Evolutionary conservation across 192 early-diverging fungal species (phyloP), one percentile per base, ranked within the genome.

Genomic region (Helicostylum pulchrum): DNA sequence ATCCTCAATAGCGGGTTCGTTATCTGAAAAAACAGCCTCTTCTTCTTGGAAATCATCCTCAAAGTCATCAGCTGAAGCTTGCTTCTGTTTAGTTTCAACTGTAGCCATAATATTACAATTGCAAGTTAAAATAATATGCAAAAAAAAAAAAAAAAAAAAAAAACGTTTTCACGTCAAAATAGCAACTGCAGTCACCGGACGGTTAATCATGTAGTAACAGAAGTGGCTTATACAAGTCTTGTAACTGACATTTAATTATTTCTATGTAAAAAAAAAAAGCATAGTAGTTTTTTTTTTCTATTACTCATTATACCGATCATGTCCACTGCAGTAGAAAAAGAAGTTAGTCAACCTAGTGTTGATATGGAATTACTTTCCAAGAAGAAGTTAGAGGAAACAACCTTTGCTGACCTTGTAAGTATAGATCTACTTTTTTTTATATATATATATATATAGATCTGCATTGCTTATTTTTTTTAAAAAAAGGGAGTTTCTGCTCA

Each of bases 401-500:
- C 56, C 1, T 75, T 75, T 65, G 58, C 67, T 20, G 73, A 75
- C 30, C 61, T 75, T 14, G 71, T 73, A 64, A 73, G 47, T 19
- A 58, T 4, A 17, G 7, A 23, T 34, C 12, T 34, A 12, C 2
- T 42, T 51, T 11, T 43, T 20, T 23, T 5, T 43, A 31, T 51
- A 34, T 30, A 21, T 61, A 17, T 14, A 17, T 19, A 53, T 17
- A 49, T 39, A 26, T 36, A 17, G 26, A 26, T 26, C 26, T 26
- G 26, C 26, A 26, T 57, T 52, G 19, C 47, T 7, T 39, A 26
- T 11, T 26, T 26, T 26, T 26, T 26, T 39, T 39, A 39, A 39
- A 6, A 39, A 39, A 39, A 46, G 87, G 96, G 96, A 5, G 78
- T 98, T n/a, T 88, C 92, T 70, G 82, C 88, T 61, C 85, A 92